Conservation (phyloP, 2,329 filamentous ascomycete species). For the Albifimbria verrucaria region DNA sequence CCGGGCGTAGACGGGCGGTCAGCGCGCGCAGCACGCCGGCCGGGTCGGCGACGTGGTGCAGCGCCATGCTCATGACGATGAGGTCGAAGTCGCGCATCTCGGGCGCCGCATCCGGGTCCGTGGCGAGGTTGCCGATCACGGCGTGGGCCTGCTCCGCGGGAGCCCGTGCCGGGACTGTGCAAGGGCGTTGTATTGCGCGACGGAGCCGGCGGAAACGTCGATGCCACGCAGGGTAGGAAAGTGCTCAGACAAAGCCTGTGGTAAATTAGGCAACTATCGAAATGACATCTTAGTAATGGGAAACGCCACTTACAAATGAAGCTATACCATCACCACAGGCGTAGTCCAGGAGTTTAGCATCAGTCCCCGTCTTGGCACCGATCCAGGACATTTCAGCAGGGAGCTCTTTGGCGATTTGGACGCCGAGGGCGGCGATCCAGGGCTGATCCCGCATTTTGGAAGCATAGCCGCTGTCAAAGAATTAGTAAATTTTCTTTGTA, state of each 20-base stretch:
- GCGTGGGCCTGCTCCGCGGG: constrained; percentile 24
- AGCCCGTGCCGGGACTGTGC: constrained; percentile 20
- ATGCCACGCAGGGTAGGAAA: constrained; percentile 27
- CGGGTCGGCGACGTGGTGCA: constrained; percentile 31
- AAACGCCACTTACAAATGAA: constrained; percentile 18
- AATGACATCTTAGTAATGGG: accelerated
- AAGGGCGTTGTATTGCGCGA: constrained; percentile 25
- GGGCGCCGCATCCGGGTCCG: constrained; percentile 13
- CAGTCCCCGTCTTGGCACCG: constrained; percentile 10
- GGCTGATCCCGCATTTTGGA: constrained; percentile 17
- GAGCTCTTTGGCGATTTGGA: constrained; percentile 21
- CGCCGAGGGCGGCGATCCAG: constrained; percentile 20
- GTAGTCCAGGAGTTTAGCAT: constrained; percentile 25
- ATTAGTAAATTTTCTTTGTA: no score
- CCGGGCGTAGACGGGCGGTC: constrained; percentile 21
- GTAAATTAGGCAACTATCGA: constrained; percentile 2
- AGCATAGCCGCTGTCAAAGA: no score
- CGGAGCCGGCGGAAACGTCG: constrained; percentile 30
- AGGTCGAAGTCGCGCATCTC: constrained; percentile 29
- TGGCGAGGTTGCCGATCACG: constrained; percentile 25
- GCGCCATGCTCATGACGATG: constrained; percentile 29
- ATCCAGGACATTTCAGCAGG: constrained; percentile 22
- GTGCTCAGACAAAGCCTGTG: constrained; percentile 28
- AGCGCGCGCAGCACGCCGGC: constrained; percentile 23
- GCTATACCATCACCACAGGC: constrained; percentile 27